Conservation (phyloP, 305 asterid species). For the Solanum hybrid region DNA sequence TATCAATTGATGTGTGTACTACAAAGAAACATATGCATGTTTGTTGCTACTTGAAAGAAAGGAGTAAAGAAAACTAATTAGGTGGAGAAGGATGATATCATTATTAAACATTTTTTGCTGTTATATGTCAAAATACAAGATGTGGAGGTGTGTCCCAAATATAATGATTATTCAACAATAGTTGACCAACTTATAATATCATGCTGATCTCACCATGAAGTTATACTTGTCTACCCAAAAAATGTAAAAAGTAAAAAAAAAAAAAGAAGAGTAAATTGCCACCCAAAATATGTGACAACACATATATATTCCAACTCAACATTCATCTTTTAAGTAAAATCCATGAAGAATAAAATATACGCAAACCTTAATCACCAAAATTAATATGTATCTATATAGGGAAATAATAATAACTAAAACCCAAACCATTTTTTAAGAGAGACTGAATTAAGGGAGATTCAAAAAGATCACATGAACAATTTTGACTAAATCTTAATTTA, state of each 20-base stretch:
- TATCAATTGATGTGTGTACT: not conserved
- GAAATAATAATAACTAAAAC: not conserved
- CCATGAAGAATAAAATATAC: fast-evolving
- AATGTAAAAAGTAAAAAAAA: not conserved
- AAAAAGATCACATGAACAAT: not conserved
- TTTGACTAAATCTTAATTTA: not conserved
- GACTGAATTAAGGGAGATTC: not conserved
- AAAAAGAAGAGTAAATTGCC: not conserved
- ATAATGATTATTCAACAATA: not conserved
- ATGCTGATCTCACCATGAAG: constrained; percentile 2
- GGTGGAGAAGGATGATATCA: not conserved
- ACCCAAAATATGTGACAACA: not conserved
- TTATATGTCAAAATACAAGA: not conserved
- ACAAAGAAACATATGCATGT: not conserved
- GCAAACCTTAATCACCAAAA: not conserved
- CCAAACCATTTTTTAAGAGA: not conserved
- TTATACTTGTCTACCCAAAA: not conserved
- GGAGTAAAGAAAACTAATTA: not conserved
- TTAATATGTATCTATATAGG: not conserved
- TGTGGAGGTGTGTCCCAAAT: not conserved
- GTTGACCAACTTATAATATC: not conserved
- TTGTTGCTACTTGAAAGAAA: not conserved
- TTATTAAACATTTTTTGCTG: not conserved
- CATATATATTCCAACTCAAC: not conserved
- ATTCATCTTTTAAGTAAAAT: not conserved